Evolutionary conservation across 2,329 filamentous ascomycete genomes (phyloP).

Genomic region (Colletotrichum cordylinicola): DNA sequence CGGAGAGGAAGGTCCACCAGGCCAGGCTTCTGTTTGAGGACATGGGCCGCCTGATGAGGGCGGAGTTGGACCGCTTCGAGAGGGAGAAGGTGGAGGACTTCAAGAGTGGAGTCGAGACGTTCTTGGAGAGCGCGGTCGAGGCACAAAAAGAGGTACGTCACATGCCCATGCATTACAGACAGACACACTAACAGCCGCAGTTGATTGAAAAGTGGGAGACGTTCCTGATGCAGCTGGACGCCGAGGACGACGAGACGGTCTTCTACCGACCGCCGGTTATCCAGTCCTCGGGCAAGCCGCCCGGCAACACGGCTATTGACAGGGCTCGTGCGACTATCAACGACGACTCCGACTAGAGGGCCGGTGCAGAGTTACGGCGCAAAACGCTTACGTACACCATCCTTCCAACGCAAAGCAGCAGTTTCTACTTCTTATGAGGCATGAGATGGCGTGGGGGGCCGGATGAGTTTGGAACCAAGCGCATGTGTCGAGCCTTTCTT

Average conservation of each 20-base stretch:
- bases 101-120: slow-evolving; percentile 97
- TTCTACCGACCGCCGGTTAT: slow-evolving; percentile 71
- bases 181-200: slow-evolving; percentile 34
- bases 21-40: slow-evolving; percentile 91
- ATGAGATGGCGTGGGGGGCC: not conserved
- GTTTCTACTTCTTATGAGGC: slow-evolving; percentile 2
- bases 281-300: slow-evolving; percentile 52
- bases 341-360: slow-evolving; percentile 62
- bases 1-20: slow-evolving; percentile 91
- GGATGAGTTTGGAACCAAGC: not conserved
- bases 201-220: slow-evolving; percentile 95
- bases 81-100: slow-evolving; percentile 98
- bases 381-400: not conserved
- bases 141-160: slow-evolving; percentile 91
- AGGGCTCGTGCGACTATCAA: slow-evolving; percentile 64
- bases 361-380: slow-evolving; percentile 6
- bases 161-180: not conserved
- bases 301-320: slow-evolving; percentile 65
- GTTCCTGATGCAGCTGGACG: slow-evolving; percentile 93
- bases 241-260: slow-evolving; percentile 81
- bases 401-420: not conserved
- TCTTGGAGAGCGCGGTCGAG: slow-evolving; percentile 94
- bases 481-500: slow-evolving; percentile 1
- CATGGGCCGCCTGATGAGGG: slow-evolving; percentile 92
- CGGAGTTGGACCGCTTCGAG: slow-evolving; percentile 92